phyloP scores from a whole-genome alignment of 2,329 filamentous ascomycete genomes.

The Colletotrichum caudatum region DNA sequence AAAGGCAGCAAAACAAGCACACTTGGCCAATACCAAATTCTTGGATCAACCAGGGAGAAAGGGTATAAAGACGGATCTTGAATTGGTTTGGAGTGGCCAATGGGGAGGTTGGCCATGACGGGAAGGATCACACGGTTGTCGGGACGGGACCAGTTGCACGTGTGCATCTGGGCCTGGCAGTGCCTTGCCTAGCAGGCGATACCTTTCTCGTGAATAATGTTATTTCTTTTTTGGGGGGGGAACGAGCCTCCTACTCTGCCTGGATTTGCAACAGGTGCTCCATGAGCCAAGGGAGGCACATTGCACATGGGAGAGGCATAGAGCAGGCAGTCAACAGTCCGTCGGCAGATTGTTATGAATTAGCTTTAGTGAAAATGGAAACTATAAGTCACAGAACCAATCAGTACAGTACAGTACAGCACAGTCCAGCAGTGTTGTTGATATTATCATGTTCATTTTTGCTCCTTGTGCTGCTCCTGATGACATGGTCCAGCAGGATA shows the following conservation, averaged over 20 bases:
- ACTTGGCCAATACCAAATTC: conserved; percentile 15
- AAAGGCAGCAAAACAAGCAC: neutral
- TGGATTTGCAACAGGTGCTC: conserved; percentile 22
- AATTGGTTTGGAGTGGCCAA: conserved; percentile 23
- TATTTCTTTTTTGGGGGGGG: conserved; percentile 32
- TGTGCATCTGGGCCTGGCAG: conserved; percentile 10
- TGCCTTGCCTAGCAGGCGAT: conserved; percentile 14
- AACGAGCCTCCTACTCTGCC: conserved; percentile 26
- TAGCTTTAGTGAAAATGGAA: conserved; percentile 32
- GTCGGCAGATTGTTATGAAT: conserved; percentile 42
- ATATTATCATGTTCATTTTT: neutral
- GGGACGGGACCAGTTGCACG: conserved; percentile 10
- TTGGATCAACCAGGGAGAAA: conserved; percentile 20
- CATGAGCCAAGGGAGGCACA: conserved; percentile 16
- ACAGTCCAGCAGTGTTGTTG: neutral
- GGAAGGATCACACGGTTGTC: conserved; percentile 10
- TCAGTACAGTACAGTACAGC: no score
- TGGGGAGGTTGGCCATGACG: conserved; percentile 25
- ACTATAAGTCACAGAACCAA: conserved; percentile 4
- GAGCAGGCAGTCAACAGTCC: conserved; percentile 38
- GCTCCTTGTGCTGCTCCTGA: neutral
- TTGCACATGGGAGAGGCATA: conserved; percentile 23
- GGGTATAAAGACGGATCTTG: conserved; percentile 11
- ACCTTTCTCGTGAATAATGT: conserved; percentile 40
- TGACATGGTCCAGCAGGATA: neutral